phyloP scores from a whole-genome alignment of 2,329 filamentous ascomycete species.

The Stromatinia cepivora region DNA sequence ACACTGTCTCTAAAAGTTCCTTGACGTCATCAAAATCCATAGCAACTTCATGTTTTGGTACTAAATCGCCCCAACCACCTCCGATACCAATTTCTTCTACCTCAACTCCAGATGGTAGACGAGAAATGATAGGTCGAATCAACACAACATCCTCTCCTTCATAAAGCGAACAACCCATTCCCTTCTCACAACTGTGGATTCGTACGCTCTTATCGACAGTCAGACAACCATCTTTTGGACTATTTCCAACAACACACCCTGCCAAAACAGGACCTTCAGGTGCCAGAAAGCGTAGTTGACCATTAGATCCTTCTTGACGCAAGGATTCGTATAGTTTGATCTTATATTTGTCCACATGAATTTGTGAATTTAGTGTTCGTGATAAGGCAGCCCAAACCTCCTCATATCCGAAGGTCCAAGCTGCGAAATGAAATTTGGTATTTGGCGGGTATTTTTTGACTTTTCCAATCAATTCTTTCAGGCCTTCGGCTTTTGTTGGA shows the following conservation, averaged over 20 bases:
- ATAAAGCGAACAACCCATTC: slow-evolving; percentile 57
- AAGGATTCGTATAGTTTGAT: slow-evolving; percentile 69
- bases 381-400: slow-evolving; percentile 86
- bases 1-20: slow-evolving; percentile 11
- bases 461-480: slow-evolving; percentile 70
- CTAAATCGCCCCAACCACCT: slow-evolving; percentile 75
- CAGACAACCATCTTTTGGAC: slow-evolving; percentile 67
- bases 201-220: slow-evolving; percentile 62
- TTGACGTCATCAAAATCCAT: slow-evolving; percentile 8
- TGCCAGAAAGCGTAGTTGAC: slow-evolving; percentile 45
- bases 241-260: slow-evolving; percentile 76
- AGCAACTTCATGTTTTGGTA: slow-evolving; percentile 36
- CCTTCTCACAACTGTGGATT: slow-evolving; percentile 85
- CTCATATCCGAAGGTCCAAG: slow-evolving; percentile 94
- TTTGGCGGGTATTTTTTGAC: slow-evolving; percentile 67
- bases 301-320: slow-evolving; percentile 42
- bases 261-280: slow-evolving; percentile 66
- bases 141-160: slow-evolving; percentile 59
- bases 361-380: slow-evolving; percentile 63
- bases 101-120: slow-evolving; percentile 58
- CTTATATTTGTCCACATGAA: slow-evolving; percentile 85
- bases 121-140: slow-evolving; percentile 76
- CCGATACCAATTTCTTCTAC: slow-evolving; percentile 75
- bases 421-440: slow-evolving; percentile 79
- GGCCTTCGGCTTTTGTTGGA: slow-evolving; percentile 69